phyloP scores from a whole-genome alignment of 192 early-diverging fungal genomes.

The Backusella tuberculispora region DNA sequence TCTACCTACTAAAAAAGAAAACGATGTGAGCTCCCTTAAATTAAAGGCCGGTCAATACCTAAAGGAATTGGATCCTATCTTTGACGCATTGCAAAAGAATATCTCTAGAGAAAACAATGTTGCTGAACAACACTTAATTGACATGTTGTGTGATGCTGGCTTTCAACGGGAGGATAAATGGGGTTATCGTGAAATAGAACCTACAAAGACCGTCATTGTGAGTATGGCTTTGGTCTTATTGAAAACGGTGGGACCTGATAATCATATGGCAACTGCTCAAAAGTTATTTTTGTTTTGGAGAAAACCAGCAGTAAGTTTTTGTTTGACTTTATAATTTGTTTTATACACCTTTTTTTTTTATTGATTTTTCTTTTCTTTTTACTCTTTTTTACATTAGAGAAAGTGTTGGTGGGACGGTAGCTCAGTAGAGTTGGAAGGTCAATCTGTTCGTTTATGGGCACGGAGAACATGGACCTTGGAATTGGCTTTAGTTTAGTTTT shows the following conservation, averaged over 20 bases:
- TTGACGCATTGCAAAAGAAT: slow-evolving; percentile 75
- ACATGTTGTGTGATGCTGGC: slow-evolving; percentile 81
- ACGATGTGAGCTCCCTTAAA: slow-evolving; percentile 57
- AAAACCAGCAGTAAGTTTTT: slow-evolving; percentile 69
- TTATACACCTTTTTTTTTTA: background rate
- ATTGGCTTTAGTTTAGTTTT: slow-evolving; percentile 62
- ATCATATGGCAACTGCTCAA: slow-evolving; percentile 76
- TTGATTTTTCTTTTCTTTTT: background rate
- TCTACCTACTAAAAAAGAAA: slow-evolving; percentile 25
- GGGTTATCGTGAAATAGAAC: slow-evolving; percentile 77
- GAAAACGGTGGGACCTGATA: slow-evolving; percentile 67
- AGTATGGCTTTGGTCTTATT: slow-evolving; percentile 73
- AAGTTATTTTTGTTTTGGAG: slow-evolving; percentile 82
- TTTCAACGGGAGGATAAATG: slow-evolving; percentile 72
- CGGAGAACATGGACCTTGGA: slow-evolving; percentile 82
- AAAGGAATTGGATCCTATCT: slow-evolving; percentile 67
- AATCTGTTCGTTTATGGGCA: slow-evolving; percentile 72
- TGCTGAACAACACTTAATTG: slow-evolving; percentile 79
- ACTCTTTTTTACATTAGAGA: slow-evolving; percentile 45
- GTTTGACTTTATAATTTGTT: background rate
- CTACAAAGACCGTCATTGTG: slow-evolving; percentile 64
- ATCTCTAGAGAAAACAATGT: slow-evolving; percentile 68
- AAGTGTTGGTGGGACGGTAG: slow-evolving; percentile 89
- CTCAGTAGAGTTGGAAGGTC: slow-evolving; percentile 58
- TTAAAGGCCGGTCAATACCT: slow-evolving; percentile 64